phyloP scores from a whole-genome alignment of 129 eudicot genomes.

The Pittosporum tobira region DNA sequence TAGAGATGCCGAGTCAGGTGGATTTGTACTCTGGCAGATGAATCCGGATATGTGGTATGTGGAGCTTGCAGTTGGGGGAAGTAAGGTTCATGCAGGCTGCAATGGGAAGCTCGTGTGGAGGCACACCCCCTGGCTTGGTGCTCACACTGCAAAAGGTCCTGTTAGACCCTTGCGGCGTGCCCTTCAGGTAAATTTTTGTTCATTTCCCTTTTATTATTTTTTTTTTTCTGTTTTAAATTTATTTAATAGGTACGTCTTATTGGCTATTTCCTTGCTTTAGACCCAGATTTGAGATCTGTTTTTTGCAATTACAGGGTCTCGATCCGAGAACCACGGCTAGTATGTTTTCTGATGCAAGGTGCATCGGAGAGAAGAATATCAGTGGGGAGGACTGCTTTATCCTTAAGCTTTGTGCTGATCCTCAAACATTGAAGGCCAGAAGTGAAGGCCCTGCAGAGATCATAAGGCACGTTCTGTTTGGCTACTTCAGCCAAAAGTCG shows the following conservation, averaged over 20 bases:
- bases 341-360: conserved; percentile 69
- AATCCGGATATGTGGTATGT: conserved; percentile 93
- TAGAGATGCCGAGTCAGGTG: conserved; percentile 56
- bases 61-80: conserved; percentile 78
- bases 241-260: too few relatives aligned
- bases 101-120: conserved; percentile 82
- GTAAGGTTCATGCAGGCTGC: conserved; percentile 92
- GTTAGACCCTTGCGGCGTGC: conserved; percentile 81
- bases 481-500: conserved; percentile 80
- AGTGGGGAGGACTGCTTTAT: conserved; percentile 85
- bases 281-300: conserved; percentile 2
- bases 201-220: background rate
- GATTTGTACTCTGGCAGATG: conserved; percentile 90
- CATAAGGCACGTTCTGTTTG: conserved; percentile 74
- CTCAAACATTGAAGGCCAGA: conserved; percentile 57
- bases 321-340: conserved; percentile 85
- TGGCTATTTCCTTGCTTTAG: background rate
- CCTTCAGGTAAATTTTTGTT: conserved; percentile 49
- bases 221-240: too few relatives aligned
- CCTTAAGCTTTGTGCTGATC: conserved; percentile 65
- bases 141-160: conserved; percentile 86
- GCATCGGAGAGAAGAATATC: conserved; percentile 81
- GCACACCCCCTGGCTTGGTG: conserved; percentile 91
- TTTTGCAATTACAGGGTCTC: conserved; percentile 52
- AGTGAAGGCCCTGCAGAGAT: conserved; percentile 93